phyloP scores from a whole-genome alignment of 305 asterid species.

The Striga hermonthica region DNA sequence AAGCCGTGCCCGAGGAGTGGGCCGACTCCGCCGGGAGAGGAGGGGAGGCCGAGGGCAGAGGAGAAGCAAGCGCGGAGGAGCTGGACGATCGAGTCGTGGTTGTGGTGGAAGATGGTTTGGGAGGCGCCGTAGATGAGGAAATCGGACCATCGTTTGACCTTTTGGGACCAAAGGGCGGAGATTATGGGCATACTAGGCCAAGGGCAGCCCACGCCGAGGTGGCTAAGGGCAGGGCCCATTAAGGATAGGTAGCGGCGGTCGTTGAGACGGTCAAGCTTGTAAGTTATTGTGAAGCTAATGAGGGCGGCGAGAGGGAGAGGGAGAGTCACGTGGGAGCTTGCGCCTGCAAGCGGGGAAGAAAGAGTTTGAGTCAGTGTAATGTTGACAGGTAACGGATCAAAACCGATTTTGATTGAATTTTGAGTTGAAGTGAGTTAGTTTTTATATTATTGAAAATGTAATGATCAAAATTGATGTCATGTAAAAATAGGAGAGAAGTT shows the following conservation, averaged over 20 bases:
- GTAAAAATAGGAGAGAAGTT: too few species aligned
- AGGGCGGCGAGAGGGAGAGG: slow-evolving; percentile 94
- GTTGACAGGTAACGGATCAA: too few species aligned
- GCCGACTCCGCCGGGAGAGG: slow-evolving; percentile 79
- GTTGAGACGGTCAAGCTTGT: slow-evolving; percentile 62
- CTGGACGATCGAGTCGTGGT: slow-evolving; percentile 76
- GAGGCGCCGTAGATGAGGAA: slow-evolving; percentile 80
- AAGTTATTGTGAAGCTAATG: slow-evolving; percentile 90
- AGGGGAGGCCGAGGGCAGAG: slow-evolving; percentile 65
- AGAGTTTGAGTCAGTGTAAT: neutral
- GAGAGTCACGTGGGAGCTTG: slow-evolving; percentile 64
- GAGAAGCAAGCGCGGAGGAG: slow-evolving; percentile 85
- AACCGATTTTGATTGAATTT: too few species aligned
- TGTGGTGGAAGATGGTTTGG: slow-evolving; percentile 86
- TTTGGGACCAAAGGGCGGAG: slow-evolving; percentile 85
- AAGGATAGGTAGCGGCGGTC: slow-evolving; percentile 63
- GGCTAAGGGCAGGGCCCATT: slow-evolving; percentile 67
- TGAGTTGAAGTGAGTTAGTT: too few species aligned
- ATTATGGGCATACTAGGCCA: slow-evolving; percentile 98
- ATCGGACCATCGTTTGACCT: slow-evolving; percentile 97
- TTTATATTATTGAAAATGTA: too few species aligned
- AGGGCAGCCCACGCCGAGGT: slow-evolving; percentile 84
- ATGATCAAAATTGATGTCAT: too few species aligned
- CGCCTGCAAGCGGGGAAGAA: slow-evolving; percentile 52
- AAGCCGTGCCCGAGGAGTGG: slow-evolving; percentile 95